Evolutionary conservation across 2,329 filamentous ascomycete genomes (phyloP).

Genomic region (Trichoderma semiorbis): DNA sequence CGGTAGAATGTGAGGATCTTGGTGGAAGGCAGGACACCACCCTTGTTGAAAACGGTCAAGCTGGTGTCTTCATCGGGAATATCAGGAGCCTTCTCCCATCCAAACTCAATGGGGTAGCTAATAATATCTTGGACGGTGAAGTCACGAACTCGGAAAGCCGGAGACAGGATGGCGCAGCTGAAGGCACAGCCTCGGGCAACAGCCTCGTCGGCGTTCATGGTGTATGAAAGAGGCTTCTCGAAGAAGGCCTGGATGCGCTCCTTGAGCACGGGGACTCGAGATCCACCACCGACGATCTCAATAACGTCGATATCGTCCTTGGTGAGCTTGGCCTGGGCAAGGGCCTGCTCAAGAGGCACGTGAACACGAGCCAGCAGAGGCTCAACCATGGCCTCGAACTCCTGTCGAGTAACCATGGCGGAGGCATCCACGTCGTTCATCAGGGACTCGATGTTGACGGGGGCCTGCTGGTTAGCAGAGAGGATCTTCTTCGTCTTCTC

Average conservation of each 20-base stretch:
- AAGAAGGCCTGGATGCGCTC: constrained; percentile 87
- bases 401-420: constrained; percentile 85
- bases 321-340: constrained; percentile 88
- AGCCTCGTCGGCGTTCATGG: constrained; percentile 96
- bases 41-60: constrained; percentile 95
- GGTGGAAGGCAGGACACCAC: constrained; percentile 94
- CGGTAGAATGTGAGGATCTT: constrained; percentile 99
- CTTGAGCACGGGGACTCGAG: constrained; percentile 91
- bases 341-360: constrained; percentile 79
- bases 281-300: constrained; percentile 92
- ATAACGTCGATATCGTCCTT: constrained; percentile 89
- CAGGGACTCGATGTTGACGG: constrained; percentile 93
- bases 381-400: constrained; percentile 86
- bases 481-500: constrained; percentile 99
- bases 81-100: constrained; percentile 97
- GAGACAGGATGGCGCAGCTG: constrained; percentile 94
- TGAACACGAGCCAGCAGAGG: constrained; percentile 74
- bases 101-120: constrained; percentile 97
- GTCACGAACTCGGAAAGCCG: constrained; percentile 96
- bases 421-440: constrained; percentile 97
- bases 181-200: constrained; percentile 94
- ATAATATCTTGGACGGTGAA: constrained; percentile 97
- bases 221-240: constrained; percentile 88
- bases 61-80: constrained; percentile 98
- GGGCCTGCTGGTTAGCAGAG: constrained; percentile 88